Evolutionary conservation across 208 protist genomes (phyloP), one percentile per base, ranked within the genome.

Genomic region (Trypanosomatidae sp.): DNA sequence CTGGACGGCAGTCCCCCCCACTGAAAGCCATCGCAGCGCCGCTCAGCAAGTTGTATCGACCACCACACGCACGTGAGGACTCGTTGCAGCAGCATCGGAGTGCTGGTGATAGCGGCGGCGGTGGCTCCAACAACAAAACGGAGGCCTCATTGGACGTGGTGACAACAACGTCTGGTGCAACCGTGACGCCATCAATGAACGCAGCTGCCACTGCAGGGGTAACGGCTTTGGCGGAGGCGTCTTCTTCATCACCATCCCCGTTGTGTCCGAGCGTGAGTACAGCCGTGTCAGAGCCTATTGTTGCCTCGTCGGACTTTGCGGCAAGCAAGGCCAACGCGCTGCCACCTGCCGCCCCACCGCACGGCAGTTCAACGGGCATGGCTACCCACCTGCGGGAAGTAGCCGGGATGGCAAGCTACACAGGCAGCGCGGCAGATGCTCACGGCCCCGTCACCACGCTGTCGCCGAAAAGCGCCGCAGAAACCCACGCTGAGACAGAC

Each of bases 11-110:
- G 59, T 50, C 62, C 39, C 19, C 62, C 3, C 30, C 41, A 19
- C 43, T 66, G 41, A 49, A n/a, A 25, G 7, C 46, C 15, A 39
- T 22, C 25, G n/a, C 47, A 28, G 33, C 28, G 30, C 58, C 66
- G 6, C 28, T 49, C 10, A 19, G 30, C 17, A 76, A 79, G 66
- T 62, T 79, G 10, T 79, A 79, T 55, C 74, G 74, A 10, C 74
- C 74, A 10, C 74, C 74, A 13, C 74, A 79, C 44, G 74, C 68
- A 4, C 74, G 74, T 46, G 74, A 78, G 19, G 74, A 78, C 19
- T 52, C 43, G 12, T 7, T 47, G 62, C 25, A 55, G 41, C 44
- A 69, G 47, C 1, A n/a, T 39, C 2, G 15, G 19, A 25, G 66
- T 33, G 17, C 22, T 49, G 22, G 49, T 28, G 66, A 28, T 56